A percentile compares a stretch with the other conserved stretches of the same genome.
phyloP scores from a whole-genome alignment of 208 protist genomes.

The Leishmania tarentolae region DNA sequence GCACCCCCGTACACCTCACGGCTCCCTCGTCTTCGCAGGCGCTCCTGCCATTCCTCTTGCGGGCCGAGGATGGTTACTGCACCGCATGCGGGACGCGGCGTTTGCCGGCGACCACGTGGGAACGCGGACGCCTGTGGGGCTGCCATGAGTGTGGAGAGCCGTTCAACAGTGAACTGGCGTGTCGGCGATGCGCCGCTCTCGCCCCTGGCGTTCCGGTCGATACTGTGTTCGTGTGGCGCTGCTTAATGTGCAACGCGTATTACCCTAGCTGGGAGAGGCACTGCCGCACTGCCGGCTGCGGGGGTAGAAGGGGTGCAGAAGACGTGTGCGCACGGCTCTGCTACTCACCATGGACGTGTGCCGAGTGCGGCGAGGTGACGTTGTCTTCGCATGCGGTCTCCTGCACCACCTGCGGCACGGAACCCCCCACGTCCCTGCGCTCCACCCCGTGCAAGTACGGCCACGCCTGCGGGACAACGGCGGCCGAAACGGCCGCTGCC shows the following conservation, averaged over 20 bases:
- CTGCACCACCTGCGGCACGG: conserved; percentile 43
- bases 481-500: not conserved
- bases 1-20: not conserved
- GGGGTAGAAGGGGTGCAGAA: conserved; percentile 12
- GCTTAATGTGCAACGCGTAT: conserved; percentile 27
- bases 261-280: conserved; percentile 42
- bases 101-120: conserved; percentile 37
- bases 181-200: conserved; percentile 40
- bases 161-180: conserved; percentile 38
- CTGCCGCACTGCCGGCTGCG: conserved; percentile 50
- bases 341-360: conserved; percentile 61
- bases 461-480: conserved; percentile 1
- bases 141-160: conserved; percentile 39
- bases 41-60: not conserved
- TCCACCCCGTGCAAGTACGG: not conserved
- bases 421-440: not conserved
- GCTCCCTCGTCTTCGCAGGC: not conserved
- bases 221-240: conserved; percentile 55
- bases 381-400: conserved; percentile 30
- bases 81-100: conserved; percentile 35
- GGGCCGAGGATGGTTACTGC: conserved; percentile 27
- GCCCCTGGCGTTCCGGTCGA: conserved; percentile 37
- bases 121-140: conserved; percentile 39
- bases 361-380: conserved; percentile 41
- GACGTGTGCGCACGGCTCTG: conserved; percentile 4